These are phyloP conservation scores for Huntiella decipiens DNA, from an alignment of 2,329 filamentous ascomycete genomes.

Conservation along the genomic window DNA sequence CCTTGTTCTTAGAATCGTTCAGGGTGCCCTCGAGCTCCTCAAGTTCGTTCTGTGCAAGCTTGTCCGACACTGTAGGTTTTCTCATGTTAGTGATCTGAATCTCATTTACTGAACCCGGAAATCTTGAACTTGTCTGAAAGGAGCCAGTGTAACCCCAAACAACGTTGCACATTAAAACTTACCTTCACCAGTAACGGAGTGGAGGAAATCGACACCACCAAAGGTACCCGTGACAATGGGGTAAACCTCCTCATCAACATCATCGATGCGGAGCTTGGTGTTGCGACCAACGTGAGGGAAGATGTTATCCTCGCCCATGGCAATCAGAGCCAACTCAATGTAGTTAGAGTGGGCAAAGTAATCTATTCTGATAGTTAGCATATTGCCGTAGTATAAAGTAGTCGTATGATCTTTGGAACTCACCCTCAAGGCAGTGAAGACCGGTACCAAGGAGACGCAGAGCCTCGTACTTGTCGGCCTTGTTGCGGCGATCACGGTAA, in stretches of 20 bases:
- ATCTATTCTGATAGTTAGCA: slow-evolving; percentile 27
- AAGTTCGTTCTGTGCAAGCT: slow-evolving; percentile 78
- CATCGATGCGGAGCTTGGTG: slow-evolving; percentile 51
- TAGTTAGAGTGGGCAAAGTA: slow-evolving; percentile 93
- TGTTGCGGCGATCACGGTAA: slow-evolving; percentile 38
- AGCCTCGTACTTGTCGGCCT: slow-evolving; percentile 68
- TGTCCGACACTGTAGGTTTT: slow-evolving; percentile 49
- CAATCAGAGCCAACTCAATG: slow-evolving; percentile 68
- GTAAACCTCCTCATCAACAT: slow-evolving; percentile 48
- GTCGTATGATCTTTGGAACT: slow-evolving; percentile 10
- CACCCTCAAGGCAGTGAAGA: slow-evolving; percentile 69
- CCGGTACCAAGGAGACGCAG: slow-evolving; percentile 73
- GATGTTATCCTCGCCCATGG: slow-evolving; percentile 60
- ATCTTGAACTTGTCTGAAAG: background rate
- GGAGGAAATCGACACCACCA: slow-evolving; percentile 83
- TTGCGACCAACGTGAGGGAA: slow-evolving; percentile 73
- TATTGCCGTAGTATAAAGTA: background rate
- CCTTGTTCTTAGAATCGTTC: slow-evolving; percentile 38
- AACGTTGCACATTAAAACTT: slow-evolving; percentile 40
- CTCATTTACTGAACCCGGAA: background rate
- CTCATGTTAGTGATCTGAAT: slow-evolving; percentile 11
- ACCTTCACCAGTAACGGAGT: slow-evolving; percentile 59
- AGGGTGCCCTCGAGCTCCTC: slow-evolving; percentile 76
- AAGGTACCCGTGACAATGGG: slow-evolving; percentile 83
- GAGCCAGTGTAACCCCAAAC: background rate